Evolutionary conservation across 176 grass and related monocot species (phyloP).

Genomic region (Carex scoparia): DNA sequence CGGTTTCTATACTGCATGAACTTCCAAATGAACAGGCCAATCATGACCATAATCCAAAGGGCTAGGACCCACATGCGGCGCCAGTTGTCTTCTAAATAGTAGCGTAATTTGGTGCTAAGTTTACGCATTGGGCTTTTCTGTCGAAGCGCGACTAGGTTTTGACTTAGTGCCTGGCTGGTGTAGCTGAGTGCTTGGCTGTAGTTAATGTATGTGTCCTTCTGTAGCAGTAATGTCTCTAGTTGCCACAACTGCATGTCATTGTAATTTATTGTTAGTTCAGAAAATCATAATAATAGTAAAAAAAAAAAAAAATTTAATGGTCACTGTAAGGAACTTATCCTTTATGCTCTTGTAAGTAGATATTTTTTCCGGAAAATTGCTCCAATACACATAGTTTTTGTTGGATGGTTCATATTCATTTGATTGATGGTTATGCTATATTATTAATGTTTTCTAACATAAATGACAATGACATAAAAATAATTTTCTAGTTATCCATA

Average conservation of each 20-base stretch:
- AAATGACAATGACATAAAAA: too few relatives aligned
- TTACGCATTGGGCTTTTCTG: slow-evolving; percentile 65
- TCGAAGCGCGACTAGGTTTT: slow-evolving; percentile 63
- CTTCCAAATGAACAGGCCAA: slow-evolving; percentile 81
- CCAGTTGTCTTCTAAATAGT: slow-evolving; percentile 97
- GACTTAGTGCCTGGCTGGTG: slow-evolving; percentile 93
- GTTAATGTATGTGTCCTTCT: slow-evolving; percentile 95
- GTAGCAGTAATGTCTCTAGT: slow-evolving; percentile 82
- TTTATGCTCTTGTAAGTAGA: not conserved
- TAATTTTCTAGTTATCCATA: too few relatives aligned
- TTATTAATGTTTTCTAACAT: too few relatives aligned
- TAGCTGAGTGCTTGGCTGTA: slow-evolving; percentile 91
- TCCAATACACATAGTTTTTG: too few relatives aligned
- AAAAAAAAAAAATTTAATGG: not conserved
- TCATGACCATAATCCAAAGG: slow-evolving; percentile 77
- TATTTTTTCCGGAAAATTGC: too few relatives aligned
- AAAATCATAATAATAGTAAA: not conserved
- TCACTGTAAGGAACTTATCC: not conserved
- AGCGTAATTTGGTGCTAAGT: slow-evolving; percentile 56
- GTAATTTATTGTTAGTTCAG: not conserved
- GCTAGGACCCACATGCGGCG: slow-evolving; percentile 84
- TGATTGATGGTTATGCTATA: too few relatives aligned
- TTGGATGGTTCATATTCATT: too few relatives aligned
- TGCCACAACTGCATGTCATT: slow-evolving; percentile 69
- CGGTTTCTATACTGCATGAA: slow-evolving; percentile 78